Base-by-base conservation (phyloP, 2,329 filamentous ascomycete genomes). In the Sordariomycetes sp. region DNA sequence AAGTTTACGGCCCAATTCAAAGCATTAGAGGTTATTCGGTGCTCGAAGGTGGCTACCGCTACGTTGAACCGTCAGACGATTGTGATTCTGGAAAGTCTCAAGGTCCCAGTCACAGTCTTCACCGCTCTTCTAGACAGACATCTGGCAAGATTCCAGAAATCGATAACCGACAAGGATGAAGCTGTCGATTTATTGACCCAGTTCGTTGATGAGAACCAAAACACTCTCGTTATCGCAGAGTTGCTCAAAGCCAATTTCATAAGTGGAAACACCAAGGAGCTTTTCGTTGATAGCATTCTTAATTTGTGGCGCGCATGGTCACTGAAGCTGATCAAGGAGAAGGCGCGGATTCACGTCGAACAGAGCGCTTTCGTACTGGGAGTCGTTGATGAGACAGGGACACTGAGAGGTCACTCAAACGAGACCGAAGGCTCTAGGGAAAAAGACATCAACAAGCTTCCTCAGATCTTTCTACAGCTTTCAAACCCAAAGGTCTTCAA, bases 51-150 rank as follows among this genome's bases (percentile, higher is more conserved):
- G 47, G 79, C 86, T 2, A 71, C 75, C 3, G 86, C 90, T 1
- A 84, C 80, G 4, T 68, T 98, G 29, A 98, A 98, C 46, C 75
- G 88, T 21, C 92, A 98, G 53, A 78, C 88, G 2, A 95, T 98
- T 36, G 66, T 80, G 2, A 81, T 96, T n/a, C 63, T 98, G 0
- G 84, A 83, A 11, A 67, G 76, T 4, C 72, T 95, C 1, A 86
- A 86, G 0, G 79, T 96, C 2, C 61, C 70, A 0, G 75, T 79
- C 33, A 28, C 58, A 0, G 66, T 81, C 0, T 94, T 98, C 45
- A 53, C 77, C 15, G 47, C 60, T 0, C 82, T 90, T 49, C 68
- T 93, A 33, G 59, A 70, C 11, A 55, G 66, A 1, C 86, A 93
- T 59, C 60, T 96, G 6, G 53, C 55, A 0, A 72, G 75, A 19